Conservation (phyloP, 257 asterid species). For the Nicotiana knightiana region DNA sequence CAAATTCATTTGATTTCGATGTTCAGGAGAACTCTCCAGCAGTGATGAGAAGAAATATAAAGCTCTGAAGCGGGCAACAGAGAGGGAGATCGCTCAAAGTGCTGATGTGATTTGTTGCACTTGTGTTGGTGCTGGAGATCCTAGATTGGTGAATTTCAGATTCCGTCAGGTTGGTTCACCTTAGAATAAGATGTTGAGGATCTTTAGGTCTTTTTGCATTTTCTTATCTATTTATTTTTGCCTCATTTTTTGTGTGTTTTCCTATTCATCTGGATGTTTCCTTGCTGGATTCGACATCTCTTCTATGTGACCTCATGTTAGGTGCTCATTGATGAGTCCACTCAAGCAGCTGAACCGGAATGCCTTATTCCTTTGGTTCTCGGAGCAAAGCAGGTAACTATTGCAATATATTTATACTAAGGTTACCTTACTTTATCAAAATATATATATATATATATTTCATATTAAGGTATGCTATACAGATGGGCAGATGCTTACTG, state of each 20-base stretch:
- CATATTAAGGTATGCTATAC: neutral
- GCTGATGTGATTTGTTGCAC: conserved; percentile 99
- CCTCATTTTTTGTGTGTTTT: neutral
- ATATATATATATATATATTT: neutral
- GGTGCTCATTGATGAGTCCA: conserved; percentile 99
- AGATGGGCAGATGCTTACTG: conserved; percentile 5
- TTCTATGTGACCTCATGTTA: conserved; percentile 14
- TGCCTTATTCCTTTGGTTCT: conserved; percentile 97
- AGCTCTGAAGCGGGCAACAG: conserved; percentile 91
- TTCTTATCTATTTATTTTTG: neutral
- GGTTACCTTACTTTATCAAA: too few relatives aligned
- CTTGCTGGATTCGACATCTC: neutral
- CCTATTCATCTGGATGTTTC: conserved; percentile 5
- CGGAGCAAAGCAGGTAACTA: conserved; percentile 83
- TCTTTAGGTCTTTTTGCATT: neutral
- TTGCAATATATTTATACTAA: neutral
- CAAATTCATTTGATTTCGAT: neutral
- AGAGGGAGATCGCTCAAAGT: conserved; percentile 98
- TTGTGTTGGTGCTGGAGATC: conserved; percentile 99
- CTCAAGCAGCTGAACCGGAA: conserved; percentile 97
- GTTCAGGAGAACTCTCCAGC: conserved; percentile 92
- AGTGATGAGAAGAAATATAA: conserved; percentile 94
- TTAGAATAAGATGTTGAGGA: neutral
- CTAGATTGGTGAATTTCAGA: conserved; percentile 90
- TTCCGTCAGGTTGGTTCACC: conserved; percentile 69